A percentile compares a stretch with the other conserved stretches of the same genome.
Conservation (phyloP, 106 monocot genomes). For the Allium fistulosum region DNA sequence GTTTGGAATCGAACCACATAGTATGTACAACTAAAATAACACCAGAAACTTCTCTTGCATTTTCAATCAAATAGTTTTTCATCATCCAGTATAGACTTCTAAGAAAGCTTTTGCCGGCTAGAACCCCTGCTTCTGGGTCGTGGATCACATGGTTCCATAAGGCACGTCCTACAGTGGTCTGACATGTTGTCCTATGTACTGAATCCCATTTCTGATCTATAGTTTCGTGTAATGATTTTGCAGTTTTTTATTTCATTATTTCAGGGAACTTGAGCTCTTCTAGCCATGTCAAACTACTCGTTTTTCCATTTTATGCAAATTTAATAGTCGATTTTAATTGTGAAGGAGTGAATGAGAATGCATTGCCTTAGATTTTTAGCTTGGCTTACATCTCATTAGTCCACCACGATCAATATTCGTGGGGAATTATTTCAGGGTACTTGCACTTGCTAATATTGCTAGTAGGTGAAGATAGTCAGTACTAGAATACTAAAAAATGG, state of each 20-base stretch:
- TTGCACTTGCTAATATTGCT: too few species aligned
- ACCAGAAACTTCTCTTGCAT: slow-evolving; percentile 66
- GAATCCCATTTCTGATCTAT: slow-evolving; percentile 56
- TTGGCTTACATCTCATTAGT: too few species aligned
- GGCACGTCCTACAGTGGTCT: slow-evolving; percentile 80
- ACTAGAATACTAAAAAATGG: too few species aligned
- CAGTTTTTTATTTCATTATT: slow-evolving; percentile 21
- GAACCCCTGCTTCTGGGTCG: slow-evolving; percentile 63
- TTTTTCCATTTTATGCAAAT: neutral
- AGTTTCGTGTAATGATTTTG: slow-evolving; percentile 35
- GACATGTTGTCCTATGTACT: slow-evolving; percentile 54
- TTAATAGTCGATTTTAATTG: neutral
- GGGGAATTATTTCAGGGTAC: too few species aligned
- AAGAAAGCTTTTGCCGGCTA: slow-evolving; percentile 65
- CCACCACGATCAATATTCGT: too few species aligned
- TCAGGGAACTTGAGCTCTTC: slow-evolving; percentile 45
- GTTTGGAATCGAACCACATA: slow-evolving; percentile 77
- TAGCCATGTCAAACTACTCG: slow-evolving; percentile 7
- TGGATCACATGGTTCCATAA: slow-evolving; percentile 67
- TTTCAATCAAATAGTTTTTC: slow-evolving; percentile 35
- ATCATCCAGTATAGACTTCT: slow-evolving; percentile 58
- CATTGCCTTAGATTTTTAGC: neutral
- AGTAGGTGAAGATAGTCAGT: too few species aligned
- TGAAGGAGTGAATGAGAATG: slow-evolving; percentile 3
- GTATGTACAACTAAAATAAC: slow-evolving; percentile 76